Evolutionary conservation across 805 yeast genomes (phyloP).

Genomic region (Saccharomycopsis oosterbeekiorum): DNA sequence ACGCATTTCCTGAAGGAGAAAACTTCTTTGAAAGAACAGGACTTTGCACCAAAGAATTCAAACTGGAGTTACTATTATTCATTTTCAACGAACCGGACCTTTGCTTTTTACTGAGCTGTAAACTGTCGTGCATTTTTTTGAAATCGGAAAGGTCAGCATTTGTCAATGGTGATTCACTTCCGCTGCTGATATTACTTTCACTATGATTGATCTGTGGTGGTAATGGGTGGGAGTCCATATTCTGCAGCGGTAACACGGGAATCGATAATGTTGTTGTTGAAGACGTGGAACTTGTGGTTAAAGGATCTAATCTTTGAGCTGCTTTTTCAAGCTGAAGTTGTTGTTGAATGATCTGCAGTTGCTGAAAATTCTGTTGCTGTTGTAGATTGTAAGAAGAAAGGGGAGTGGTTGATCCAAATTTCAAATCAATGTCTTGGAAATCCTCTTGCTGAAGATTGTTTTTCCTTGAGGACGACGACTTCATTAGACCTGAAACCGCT

Average conservation of each 20-base stretch:
- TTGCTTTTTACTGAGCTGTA: slow-evolving; percentile 6
- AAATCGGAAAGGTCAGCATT: slow-evolving; percentile 12
- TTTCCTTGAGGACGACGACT: not conserved
- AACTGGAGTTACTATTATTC: not conserved
- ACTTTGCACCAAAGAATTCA: slow-evolving; percentile 8
- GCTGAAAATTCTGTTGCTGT: not conserved
- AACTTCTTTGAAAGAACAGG: slow-evolving; percentile 1
- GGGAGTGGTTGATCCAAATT: not conserved
- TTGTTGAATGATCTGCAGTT: not conserved
- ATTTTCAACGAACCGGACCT: slow-evolving; percentile 2
- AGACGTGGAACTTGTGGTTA: no score
- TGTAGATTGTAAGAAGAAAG: not conserved
- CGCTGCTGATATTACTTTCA: not conserved
- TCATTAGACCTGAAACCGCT: slow-evolving; percentile 2
- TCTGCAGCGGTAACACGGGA: not conserved
- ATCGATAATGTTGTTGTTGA: not conserved
- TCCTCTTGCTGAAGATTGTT: slow-evolving; percentile 8
- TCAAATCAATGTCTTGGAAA: slow-evolving; percentile 18
- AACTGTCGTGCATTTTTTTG: slow-evolving; percentile 11
- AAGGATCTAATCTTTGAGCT: not conserved
- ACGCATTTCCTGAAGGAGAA: slow-evolving; percentile 1
- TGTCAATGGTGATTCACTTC: not conserved
- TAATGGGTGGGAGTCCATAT: not conserved
- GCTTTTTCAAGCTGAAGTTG: not conserved
- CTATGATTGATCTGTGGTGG: not conserved